Base-by-base conservation (phyloP, 164 flowering plant species). In the Pachysandra terminalis region DNA sequence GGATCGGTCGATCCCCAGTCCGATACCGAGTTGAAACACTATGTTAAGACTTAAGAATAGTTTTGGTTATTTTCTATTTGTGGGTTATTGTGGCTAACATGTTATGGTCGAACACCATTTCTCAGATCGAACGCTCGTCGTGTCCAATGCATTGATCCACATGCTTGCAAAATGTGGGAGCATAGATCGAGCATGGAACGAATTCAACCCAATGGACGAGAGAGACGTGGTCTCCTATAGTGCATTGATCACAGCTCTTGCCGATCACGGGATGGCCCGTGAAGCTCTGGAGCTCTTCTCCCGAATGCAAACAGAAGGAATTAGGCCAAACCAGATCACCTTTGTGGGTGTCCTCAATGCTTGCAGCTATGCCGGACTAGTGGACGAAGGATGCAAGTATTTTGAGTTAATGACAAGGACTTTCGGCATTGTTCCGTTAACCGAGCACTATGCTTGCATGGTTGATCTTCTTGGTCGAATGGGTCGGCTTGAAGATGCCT, bases 391-490 rank as follows among this genome's bases (percentile, higher is more conserved):
- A 0, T 68, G 74, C 65, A 49, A 61, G 56, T 77, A 72, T 40
- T 84, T 82, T 55, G 63, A 77, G 51, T 45, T 75, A 23, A 82
- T 84, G 85, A 72, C 73, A 9, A 23, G 17, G 27, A 63, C 35
- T 53, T 77, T 25, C 41, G 59, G 70, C 45, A 74, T 84, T n/a
- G 48, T 52, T 15, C 85, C 85, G 1, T 22, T 32, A 32, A 63
- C 59, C 0, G 83, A 81, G 72, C 87, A 84, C 56, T 77, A 70
- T 37, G 71, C 85, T 15, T 82, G 84, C 74, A 72, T 84, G 72
- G 80, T 81, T 45, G 83, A 80, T 40, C 83, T 82, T 28, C 80
- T 84, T 56, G 83, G 84, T 28, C 80, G 81, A 27, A 78, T 83
- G 0, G 86, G 86, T 25, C 67, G 57, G 9, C 69, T 82, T 6